Conservation (phyloP, 495 filamentous ascomycete species). For the Venustampulla echinocandica region DNA sequence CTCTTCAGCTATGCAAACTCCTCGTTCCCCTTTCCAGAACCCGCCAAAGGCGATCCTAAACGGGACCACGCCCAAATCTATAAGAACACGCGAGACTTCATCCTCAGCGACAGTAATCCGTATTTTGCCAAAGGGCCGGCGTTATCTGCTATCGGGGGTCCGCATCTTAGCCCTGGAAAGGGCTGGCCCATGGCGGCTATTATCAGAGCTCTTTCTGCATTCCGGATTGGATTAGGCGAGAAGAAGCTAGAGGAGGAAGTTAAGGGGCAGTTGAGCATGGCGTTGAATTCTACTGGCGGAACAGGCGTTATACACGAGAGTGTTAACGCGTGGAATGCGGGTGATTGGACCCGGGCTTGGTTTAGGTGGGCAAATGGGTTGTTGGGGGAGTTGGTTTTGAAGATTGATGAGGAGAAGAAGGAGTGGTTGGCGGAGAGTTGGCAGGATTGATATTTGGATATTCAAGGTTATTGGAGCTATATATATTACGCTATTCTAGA, state of each 20-base stretch:
- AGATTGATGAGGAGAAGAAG: conserved; percentile 38
- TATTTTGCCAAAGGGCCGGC: conserved; percentile 71
- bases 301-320: conserved; percentile 87
- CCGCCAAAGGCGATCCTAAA: conserved; percentile 5
- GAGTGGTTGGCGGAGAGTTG: conserved; percentile 24
- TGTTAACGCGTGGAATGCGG: conserved; percentile 50
- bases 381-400: conserved; percentile 55
- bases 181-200: conserved; percentile 96
- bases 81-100: conserved; percentile 83
- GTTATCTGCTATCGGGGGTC: conserved; percentile 82
- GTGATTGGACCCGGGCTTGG: conserved; percentile 51
- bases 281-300: conserved; percentile 58
- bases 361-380: conserved; percentile 61
- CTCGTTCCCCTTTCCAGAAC: conserved; percentile 38
- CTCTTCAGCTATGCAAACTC: conserved; percentile 68
- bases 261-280: conserved; percentile 52
- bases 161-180: conserved; percentile 68
- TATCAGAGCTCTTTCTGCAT: conserved; percentile 74
- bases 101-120: conserved; percentile 73
- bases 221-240: conserved; percentile 19
- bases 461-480: too few relatives aligned
- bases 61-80: conserved; percentile 47
- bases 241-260: conserved; percentile 75
- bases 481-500: too few relatives aligned
- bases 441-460: conserved; percentile 14